Conservation (phyloP, 1,284 basidiomycete genomes). For the Agaricales sp. region DNA sequence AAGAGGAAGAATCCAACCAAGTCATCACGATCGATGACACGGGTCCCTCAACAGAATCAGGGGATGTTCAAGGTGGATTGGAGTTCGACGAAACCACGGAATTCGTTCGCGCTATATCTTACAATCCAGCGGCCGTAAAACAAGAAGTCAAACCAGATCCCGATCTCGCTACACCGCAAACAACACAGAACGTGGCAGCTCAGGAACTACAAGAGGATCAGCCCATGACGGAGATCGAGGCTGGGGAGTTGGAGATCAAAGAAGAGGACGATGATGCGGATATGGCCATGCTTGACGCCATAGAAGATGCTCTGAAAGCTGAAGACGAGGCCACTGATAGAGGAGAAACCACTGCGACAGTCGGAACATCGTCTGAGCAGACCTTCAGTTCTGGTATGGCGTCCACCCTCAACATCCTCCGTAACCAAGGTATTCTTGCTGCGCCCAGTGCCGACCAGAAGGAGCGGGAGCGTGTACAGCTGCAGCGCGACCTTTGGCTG, state of each 20-base stretch:
- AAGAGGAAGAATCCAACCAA: constrained; percentile 37
- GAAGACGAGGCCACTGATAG: constrained; percentile 19
- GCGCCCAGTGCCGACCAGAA: constrained; percentile 51
- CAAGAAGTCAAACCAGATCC: constrained; percentile 36
- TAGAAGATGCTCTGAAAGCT: constrained; percentile 52
- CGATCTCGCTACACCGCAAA: constrained; percentile 21
- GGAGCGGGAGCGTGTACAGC: constrained; percentile 79
- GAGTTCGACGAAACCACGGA: constrained; percentile 97
- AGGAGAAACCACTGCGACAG: constrained; percentile 16
- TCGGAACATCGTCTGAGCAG: constrained; percentile 59
- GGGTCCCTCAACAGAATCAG: constrained; percentile 28
- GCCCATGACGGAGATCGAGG: constrained; percentile 66
- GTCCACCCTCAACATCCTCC: constrained; percentile 79
- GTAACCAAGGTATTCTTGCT: constrained; percentile 85
- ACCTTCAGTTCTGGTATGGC: constrained; percentile 79
- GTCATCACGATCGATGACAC: constrained; percentile 52
- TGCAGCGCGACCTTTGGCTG: constrained; percentile 85
- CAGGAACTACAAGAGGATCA: constrained; percentile 42
- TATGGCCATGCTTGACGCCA: constrained; percentile 60
- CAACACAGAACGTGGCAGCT: constrained; percentile 43
- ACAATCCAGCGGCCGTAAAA: constrained; percentile 46
- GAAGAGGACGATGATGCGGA: constrained; percentile 60
- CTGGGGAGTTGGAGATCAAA: constrained; percentile 67
- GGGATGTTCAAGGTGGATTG: constrained; percentile 48
- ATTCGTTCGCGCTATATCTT: constrained; percentile 86